These are phyloP conservation scores for Trichophyton mentagrophytes DNA, from an alignment of 2,329 filamentous ascomycete species.

Conservation along the genomic window DNA sequence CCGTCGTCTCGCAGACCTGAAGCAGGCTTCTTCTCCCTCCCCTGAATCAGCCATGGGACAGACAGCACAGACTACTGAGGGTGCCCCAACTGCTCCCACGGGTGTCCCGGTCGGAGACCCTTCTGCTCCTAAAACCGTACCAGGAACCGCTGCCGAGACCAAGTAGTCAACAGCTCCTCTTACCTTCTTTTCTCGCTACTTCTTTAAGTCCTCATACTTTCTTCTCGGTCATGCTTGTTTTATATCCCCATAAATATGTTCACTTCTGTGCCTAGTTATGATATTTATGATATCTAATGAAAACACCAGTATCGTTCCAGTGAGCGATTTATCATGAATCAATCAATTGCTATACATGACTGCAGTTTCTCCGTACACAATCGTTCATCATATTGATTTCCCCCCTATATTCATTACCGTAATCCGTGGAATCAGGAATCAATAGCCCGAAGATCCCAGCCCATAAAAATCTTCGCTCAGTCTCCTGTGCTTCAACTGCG, in stretches of 20 bases:
- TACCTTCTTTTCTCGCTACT: not conserved
- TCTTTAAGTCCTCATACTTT: not conserved
- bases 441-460: not conserved
- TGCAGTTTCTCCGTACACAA: too few relatives aligned
- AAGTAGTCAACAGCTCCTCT: not conserved
- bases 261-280: slow-evolving; percentile 5
- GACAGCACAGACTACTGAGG: slow-evolving; percentile 24
- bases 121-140: not conserved
- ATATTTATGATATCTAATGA: slow-evolving; percentile 2
- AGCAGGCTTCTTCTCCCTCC: slow-evolving; percentile 42
- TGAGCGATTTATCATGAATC: not conserved
- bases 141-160: not conserved
- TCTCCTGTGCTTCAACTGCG: slow-evolving; percentile 22
- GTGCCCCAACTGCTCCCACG: slow-evolving; percentile 13
- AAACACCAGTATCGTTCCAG: not conserved
- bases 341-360: too few relatives aligned
- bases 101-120: slow-evolving; percentile 3
- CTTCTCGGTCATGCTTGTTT: not conserved
- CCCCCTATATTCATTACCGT: not conserved
- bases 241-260: not conserved
- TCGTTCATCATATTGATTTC: too few relatives aligned
- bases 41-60: slow-evolving; percentile 24
- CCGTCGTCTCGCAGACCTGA: slow-evolving; percentile 72
- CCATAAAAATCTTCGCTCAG: not conserved
- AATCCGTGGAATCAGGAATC: not conserved